These are phyloP conservation scores for Myxozyma mucilagina DNA, from an alignment of 805 yeast genomes.

Conservation along the genomic window DNA sequence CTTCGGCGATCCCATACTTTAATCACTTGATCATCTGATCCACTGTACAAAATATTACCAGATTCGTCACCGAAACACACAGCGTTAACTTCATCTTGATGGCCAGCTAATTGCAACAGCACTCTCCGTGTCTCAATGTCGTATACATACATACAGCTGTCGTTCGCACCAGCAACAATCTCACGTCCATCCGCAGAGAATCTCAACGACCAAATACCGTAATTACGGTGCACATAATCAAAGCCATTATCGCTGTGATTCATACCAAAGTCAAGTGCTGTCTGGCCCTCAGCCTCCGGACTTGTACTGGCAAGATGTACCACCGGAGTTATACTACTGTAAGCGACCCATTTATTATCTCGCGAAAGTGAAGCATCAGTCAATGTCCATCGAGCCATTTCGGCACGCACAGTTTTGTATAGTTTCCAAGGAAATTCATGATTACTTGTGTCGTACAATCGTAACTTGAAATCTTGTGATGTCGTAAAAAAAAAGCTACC, in stretches of 20 bases:
- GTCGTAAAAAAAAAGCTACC: conserved; percentile 35
- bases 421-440: conserved; percentile 29
- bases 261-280: conserved; percentile 17
- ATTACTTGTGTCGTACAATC: conserved; percentile 30
- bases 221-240: conserved; percentile 3
- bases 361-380: conserved; percentile 36
- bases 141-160: conserved; percentile 26
- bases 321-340: conserved; percentile 32
- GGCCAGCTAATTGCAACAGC: conserved; percentile 26
- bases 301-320: conserved; percentile 32
- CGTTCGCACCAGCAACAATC: conserved; percentile 35
- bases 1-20: conserved; percentile 50
- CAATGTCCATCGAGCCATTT: conserved; percentile 36
- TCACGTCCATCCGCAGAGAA: conserved; percentile 34
- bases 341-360: conserved; percentile 34
- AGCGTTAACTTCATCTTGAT: conserved; percentile 36
- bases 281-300: conserved; percentile 28
- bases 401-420: conserved; percentile 26
- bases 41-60: conserved; percentile 48
- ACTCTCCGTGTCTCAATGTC: conserved; percentile 32
- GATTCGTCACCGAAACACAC: conserved; percentile 36
- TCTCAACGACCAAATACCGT: conserved; percentile 34
- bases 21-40: conserved; percentile 53
- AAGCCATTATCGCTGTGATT: background rate
- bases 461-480: conserved; percentile 35